Conservation (phyloP, 108 stramenopile genomes). For the Cylindrotheca fusiformis region DNA sequence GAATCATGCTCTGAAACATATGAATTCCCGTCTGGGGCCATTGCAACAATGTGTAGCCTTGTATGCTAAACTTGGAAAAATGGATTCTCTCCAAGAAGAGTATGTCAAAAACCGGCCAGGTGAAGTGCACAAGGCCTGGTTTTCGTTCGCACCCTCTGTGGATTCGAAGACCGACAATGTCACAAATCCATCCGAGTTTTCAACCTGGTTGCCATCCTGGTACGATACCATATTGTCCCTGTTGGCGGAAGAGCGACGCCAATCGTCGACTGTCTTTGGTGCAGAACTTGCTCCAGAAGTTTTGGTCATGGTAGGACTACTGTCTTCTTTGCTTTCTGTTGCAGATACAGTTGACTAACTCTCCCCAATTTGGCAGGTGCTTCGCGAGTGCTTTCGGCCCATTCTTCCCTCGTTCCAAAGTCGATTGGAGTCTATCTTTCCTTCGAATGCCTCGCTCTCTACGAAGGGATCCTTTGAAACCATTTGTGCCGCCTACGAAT, state of each 20-base stretch:
- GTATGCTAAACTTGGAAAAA: slow-evolving; percentile 64
- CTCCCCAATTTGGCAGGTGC: slow-evolving; percentile 33
- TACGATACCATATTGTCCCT: slow-evolving; percentile 66
- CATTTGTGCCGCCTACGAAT: slow-evolving; percentile 71
- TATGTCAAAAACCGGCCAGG: slow-evolving; percentile 73
- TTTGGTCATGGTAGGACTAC: slow-evolving; percentile 40
- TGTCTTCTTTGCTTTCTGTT: too few relatives aligned
- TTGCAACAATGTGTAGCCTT: slow-evolving; percentile 75
- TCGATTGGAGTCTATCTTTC: slow-evolving; percentile 55
- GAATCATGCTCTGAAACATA: slow-evolving; percentile 67
- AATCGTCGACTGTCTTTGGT: slow-evolving; percentile 70
- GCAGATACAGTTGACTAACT: too few relatives aligned
- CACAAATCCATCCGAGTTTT: slow-evolving; percentile 35
- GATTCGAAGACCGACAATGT: background rate
- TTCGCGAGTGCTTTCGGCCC: slow-evolving; percentile 72
- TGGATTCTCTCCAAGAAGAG: slow-evolving; percentile 73
- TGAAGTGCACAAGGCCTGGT: slow-evolving; percentile 70
- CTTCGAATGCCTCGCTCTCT: slow-evolving; percentile 17
- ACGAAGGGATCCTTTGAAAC: slow-evolving; percentile 56
- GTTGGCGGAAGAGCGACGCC: slow-evolving; percentile 66
- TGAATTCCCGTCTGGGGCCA: slow-evolving; percentile 68
- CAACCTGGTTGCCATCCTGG: slow-evolving; percentile 71
- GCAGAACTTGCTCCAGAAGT: slow-evolving; percentile 57
- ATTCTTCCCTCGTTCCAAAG: slow-evolving; percentile 64
- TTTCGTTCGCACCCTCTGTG: slow-evolving; percentile 36